Evolutionary conservation across 257 asterid species (phyloP), one percentile per base, ranked within the genome.

Genomic region (Solanum microdontum): DNA sequence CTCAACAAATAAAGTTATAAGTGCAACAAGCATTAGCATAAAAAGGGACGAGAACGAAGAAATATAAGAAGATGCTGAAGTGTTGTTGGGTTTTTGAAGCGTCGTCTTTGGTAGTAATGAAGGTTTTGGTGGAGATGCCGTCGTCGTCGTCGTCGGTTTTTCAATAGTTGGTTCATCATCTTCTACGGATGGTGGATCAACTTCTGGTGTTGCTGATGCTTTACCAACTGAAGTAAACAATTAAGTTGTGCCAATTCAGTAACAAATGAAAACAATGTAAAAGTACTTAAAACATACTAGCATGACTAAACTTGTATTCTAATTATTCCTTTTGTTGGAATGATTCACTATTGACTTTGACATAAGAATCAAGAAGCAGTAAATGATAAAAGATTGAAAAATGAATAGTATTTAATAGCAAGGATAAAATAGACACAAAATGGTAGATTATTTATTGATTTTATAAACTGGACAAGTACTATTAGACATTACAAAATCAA

Each of bases 41-140:
- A 91, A 30, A 87, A 88, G 77, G 55, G 89, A 72, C 26, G 88
- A 69, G 69, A 69, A 66, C 4, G 91, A 80, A 30, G 86, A 17
- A 84, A 84, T 84, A 84, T 86, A 8, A 21, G 92, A 88, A 11
- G 87, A 62, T 13, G 91, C 91, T 40, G 94, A 92, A 43, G 66
- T 84, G 15, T 40, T 90, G 34, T 75, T 87, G 11, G 91, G 90
- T 68, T 82, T 89, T 62, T 66, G 84, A 87, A 91, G 68, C 86
- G 91, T 91, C 84, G 90, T 91, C 83, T 84, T 88, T 19, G 96
- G 96, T 37, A 91, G 90, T 85, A 88, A 88, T 17, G 91, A 51
- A 43, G 84, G 84, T 80, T 64, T 82, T 7, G 95, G 92, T 19
- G 95, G 88, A 39, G 95, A 32, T 36, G 91, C 89, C 7, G 93